Evolutionary conservation across 2,329 filamentous ascomycete species (phyloP), one percentile per base, ranked within the genome.

Genomic region (Talaromyces verruculosus): DNA sequence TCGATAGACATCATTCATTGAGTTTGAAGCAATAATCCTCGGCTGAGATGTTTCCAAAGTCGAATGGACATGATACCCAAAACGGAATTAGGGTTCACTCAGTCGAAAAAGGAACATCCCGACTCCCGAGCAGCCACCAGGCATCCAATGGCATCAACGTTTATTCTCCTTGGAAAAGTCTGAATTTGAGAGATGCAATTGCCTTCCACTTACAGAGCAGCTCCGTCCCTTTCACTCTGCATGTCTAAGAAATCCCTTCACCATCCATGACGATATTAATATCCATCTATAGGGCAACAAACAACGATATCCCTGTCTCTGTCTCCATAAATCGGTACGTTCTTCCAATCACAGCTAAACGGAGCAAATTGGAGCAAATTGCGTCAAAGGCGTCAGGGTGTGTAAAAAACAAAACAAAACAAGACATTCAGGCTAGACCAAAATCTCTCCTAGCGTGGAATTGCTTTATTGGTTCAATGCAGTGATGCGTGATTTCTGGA

Each of bases 191-290:
- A 30, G 28, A 17, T 11, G 19, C 11, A 49, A 25, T 7, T 35
- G n/a, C 49, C 49, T 55, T 35, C 51, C 17, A 35, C 17, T 55
- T 55, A 55, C 30, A 55, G n/a, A 37, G 5, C 13, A 37, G 4
- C 28, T 33, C 51, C 51, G 51, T 41, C 41, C 41, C 5, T 17
- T 19, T 3, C 17, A 17, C 30, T 19, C 5, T 19, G 30, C n/a
- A 55, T 13, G 28, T 35, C 30, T 28, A 28, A 28, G 22, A 55
- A 53, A 37, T 57, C 45, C 19, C 45, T 47, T 22, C 19, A 47
- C n/a, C n/a, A 47, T 13, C 53, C 53, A 57, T 57, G 53, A 25
- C 33, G 33, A 57, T 57, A 57, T 57, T 57, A 57, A 37, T 57
- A 22, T 25, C 53, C 53, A 57, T 57, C 39, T 57, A 57, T 57